Conservation (phyloP, 2,329 filamentous ascomycete genomes). For the Microdochium trichocladiopsis region DNA sequence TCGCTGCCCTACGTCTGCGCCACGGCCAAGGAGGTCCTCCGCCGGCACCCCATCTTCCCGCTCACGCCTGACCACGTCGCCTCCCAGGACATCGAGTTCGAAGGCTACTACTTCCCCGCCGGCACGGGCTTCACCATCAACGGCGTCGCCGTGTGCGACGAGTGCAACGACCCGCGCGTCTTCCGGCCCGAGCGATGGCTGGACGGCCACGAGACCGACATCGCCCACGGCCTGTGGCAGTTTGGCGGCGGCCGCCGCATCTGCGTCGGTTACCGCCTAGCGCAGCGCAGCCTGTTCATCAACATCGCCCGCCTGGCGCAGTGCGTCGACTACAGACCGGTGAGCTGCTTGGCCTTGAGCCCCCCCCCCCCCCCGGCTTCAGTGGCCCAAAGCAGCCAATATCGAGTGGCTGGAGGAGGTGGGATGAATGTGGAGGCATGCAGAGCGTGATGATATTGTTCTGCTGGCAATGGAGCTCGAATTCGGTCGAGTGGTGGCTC, state of each 20-base stretch:
- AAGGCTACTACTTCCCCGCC: slow-evolving; percentile 33
- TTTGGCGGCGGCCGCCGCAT: slow-evolving; percentile 14
- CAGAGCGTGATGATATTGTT: too few species aligned
- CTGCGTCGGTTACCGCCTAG: slow-evolving; percentile 15
- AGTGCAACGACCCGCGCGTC: slow-evolving; percentile 18
- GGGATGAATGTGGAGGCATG: too few species aligned
- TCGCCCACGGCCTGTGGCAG: slow-evolving; percentile 15
- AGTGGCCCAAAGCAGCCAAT: too few species aligned
- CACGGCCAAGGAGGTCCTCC: slow-evolving; percentile 35
- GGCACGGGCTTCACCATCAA: slow-evolving; percentile 33
- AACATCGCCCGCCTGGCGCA: slow-evolving; percentile 13
- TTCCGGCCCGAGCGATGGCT: slow-evolving; percentile 29
- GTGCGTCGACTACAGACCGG: slow-evolving; percentile 10
- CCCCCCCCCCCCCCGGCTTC: too few species aligned
- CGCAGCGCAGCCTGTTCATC: slow-evolving; percentile 15
- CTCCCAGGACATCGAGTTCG: slow-evolving; percentile 35
- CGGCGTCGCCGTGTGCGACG: slow-evolving; percentile 25
- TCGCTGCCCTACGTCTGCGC: slow-evolving; percentile 33
- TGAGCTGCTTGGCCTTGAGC: too few species aligned
- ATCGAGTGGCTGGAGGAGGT: too few species aligned
- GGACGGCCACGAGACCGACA: slow-evolving; percentile 13
- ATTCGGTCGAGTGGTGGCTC: too few species aligned
- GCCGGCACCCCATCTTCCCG: slow-evolving; percentile 34
- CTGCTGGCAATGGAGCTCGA: too few species aligned
- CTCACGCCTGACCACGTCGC: slow-evolving; percentile 26